Evolutionary conservation across 2,329 filamentous ascomycete species (phyloP), one percentile per base, ranked within the genome.

Genomic region (Beauveria scarabaeidicola): DNA sequence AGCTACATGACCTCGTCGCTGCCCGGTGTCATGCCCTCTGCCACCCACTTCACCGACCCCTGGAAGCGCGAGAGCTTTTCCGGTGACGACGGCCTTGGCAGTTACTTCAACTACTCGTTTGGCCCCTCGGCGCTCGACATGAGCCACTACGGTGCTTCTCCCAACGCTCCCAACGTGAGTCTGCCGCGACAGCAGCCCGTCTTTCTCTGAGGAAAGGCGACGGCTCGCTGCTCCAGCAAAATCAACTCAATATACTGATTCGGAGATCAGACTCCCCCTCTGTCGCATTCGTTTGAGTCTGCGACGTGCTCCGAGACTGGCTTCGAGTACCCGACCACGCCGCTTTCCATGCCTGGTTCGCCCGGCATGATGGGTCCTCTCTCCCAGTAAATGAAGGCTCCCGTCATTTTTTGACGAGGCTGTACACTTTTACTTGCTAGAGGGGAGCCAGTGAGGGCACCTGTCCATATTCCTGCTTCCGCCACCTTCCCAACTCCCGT

Each of bases 91-190:
- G 77, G 82, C 58, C 79, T 88, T 69, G 83, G 80, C 65, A 81
- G 86, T 6, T 88, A 86, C 73, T 82, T 89, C 75, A 81, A 77
- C 74, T 90, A 90, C 74, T 90, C 89, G 71, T 77, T 79, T 65
- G 86, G 85, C 66, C 79, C 88, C 72, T 78, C 81, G 61, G 78
- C 80, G 54, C 81, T 89, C 69, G 86, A 89, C 66, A 81, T 88
- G 66, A 79, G 80, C 69, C 74, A 78, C 61, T 75, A 78, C 61
- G 79, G 82, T 66, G 77, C 81, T 27, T 90, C 89, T 77, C 83
- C 88, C 70, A 82, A 83, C 72, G 82, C 83, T 74, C 83, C 86
- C 80, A 87, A 89, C 83, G 88, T 91, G 86, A 87, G 84, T 86
- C 76, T 61, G 43, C 51, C 19, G 43, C 29, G 52, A 38, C 59